phyloP scores from a whole-genome alignment of 192 early-diverging fungal species.

The Jimgerdemannia flammicorona region DNA sequence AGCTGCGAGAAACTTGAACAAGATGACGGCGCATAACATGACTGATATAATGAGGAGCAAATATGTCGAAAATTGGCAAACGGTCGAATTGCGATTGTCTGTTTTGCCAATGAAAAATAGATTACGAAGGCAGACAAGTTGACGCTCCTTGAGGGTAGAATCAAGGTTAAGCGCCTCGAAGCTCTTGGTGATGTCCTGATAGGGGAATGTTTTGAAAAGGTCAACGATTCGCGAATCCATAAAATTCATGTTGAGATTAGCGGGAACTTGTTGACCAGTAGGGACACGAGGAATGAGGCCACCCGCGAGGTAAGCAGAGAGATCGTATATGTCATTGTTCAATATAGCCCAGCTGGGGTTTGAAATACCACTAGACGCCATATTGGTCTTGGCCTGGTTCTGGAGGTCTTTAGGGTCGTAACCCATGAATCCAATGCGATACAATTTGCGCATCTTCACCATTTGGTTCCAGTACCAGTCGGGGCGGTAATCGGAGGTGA shows the following conservation, averaged over 20 bases:
- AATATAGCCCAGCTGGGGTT: conserved; percentile 57
- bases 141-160: conserved; percentile 35
- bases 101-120: conserved; percentile 85
- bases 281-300: conserved; percentile 40
- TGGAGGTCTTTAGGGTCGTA: conserved; percentile 52
- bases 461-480: conserved; percentile 70
- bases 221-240: conserved; percentile 53
- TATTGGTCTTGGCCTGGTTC: conserved; percentile 37
- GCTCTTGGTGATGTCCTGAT: conserved; percentile 56
- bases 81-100: conserved; percentile 75
- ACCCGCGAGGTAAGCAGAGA: conserved; percentile 62
- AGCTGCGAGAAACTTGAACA: conserved; percentile 76
- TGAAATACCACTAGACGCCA: conserved; percentile 24
- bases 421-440: conserved; percentile 66
- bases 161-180: conserved; percentile 56
- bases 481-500: conserved; percentile 52
- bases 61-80: conserved; percentile 81
- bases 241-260: conserved; percentile 47
- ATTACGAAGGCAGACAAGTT: conserved; percentile 75
- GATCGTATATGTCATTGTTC: conserved; percentile 68
- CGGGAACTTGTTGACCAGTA: conserved; percentile 30
- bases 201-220: conserved; percentile 62
- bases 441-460: conserved; percentile 52
- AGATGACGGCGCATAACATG: conserved; percentile 78
- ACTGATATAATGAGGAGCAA: conserved; percentile 77